Conservation (phyloP, 345 rosid species). For the Rhodamnia rubescens region DNA sequence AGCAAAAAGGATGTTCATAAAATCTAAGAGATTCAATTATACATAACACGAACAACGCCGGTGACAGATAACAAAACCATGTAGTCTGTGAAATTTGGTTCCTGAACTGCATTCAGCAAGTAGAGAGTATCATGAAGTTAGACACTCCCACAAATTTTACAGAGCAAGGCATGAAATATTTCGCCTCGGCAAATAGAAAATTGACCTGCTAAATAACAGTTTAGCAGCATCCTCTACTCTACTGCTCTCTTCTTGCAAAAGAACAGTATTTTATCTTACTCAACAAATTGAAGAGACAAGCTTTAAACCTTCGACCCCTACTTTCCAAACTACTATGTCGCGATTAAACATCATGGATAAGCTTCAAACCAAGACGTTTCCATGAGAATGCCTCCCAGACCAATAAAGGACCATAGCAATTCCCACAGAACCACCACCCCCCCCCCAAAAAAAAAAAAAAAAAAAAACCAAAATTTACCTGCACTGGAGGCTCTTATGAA, state of each 20-base stretch:
- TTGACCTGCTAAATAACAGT: neutral
- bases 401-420: neutral
- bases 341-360: neutral
- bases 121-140: neutral
- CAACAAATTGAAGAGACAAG: neutral
- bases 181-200: neutral
- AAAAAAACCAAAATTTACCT: slow-evolving; percentile 16
- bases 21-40: neutral
- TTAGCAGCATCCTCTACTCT: neutral
- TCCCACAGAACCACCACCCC: neutral
- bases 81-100: neutral
- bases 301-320: neutral
- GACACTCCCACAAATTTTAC: neutral
- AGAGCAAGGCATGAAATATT: neutral
- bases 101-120: neutral
- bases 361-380: neutral
- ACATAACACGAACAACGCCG: neutral
- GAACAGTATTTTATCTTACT: neutral
- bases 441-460: no score
- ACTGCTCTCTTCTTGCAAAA: neutral
- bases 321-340: neutral
- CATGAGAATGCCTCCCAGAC: neutral
- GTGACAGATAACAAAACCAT: neutral
- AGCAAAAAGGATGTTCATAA: neutral
- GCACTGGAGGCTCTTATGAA: slow-evolving; percentile 54